Evolutionary conservation across 345 rosid species (phyloP), one percentile per base, ranked within the genome.

Genomic region (Psidium friedrichsthalianum): DNA sequence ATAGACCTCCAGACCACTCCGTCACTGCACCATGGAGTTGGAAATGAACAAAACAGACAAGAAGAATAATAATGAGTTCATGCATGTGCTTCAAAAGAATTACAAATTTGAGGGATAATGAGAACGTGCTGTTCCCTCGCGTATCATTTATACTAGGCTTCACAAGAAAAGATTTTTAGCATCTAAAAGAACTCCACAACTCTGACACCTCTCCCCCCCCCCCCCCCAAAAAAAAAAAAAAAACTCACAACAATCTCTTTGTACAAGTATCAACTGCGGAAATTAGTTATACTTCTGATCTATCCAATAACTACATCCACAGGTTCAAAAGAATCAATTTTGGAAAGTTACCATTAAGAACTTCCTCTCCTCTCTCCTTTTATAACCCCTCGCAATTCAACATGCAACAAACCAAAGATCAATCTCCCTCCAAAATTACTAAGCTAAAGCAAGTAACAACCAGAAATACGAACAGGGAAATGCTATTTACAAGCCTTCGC

Each of bases 1-100:
- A 97, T 40, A 97, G 92, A 86, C 99, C 98, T 86, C 98, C 99
- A 54, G 98, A 93, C 98, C 99, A 97, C 90, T 95, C 99, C 20
- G 98, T 93, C 86, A 97, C 99, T 95, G 92, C 89, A 83, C 52
- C 25, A 42, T 52, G 10, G 32, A 8, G 12, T 32, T 32, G 78
- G 44, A 32, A 69, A 69, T 69, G 78, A 69, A 32, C 44, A 69
- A 69, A 69, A 16, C 32, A 69, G 78, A 69, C 78, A 69, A 69
- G 78, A 36, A 69, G 24, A 69, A 69, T 18, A 69, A 64, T 18
- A 64, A 16, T 32, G 32, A 32, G 21, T 69, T 32, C 44, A 32
- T 69, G 78, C 47, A 69, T 6, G 9, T 16, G 47, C 78, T 69
- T 32, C 24, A 69, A 32, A 69, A 69, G 44, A 36, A 69, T 32